A percentile compares a stretch with the other conserved stretches of the same genome.
Evolutionary conservation across 441 rosid species (phyloP).

Genomic region (Pelargonium citronellum): DNA sequence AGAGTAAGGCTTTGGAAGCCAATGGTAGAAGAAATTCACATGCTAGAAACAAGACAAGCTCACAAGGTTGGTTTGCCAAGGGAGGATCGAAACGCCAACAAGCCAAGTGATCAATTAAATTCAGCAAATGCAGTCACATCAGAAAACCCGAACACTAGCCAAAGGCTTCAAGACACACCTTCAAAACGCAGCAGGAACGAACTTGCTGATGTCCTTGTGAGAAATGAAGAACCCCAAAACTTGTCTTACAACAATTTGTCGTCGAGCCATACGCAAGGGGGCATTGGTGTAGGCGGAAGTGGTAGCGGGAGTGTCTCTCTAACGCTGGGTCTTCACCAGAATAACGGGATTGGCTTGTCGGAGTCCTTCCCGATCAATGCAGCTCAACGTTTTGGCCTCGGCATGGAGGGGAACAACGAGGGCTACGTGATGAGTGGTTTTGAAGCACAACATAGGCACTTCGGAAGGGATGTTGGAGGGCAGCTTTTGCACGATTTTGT

Average conservation of each 20-base stretch:
- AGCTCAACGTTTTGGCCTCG: slow-evolving; percentile 63
- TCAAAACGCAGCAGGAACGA: slow-evolving; percentile 41
- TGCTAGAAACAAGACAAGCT: slow-evolving; percentile 58
- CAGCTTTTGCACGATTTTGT: slow-evolving; percentile 76
- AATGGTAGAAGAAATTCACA: slow-evolving; percentile 87
- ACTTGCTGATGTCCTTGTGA: slow-evolving; percentile 18
- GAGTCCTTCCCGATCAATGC: slow-evolving; percentile 57
- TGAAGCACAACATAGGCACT: slow-evolving; percentile 54
- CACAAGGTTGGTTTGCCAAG: slow-evolving; percentile 33
- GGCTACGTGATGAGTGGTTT: slow-evolving; percentile 50
- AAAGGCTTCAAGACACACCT: slow-evolving; percentile 36
- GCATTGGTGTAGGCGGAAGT: slow-evolving; percentile 36
- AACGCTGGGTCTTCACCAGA: slow-evolving; percentile 83
- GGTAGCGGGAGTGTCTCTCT: slow-evolving; percentile 49
- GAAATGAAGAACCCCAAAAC: slow-evolving; percentile 28
- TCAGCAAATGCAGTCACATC: slow-evolving; percentile 22
- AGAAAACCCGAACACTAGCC: slow-evolving; percentile 36
- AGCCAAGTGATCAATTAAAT: slow-evolving; percentile 23
- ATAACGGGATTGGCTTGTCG: slow-evolving; percentile 42
- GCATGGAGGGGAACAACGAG: slow-evolving; percentile 38
- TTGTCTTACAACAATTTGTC: slow-evolving; percentile 38
- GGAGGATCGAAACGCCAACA: slow-evolving; percentile 34
- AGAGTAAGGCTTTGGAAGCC: slow-evolving; percentile 91
- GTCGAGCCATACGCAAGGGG: slow-evolving; percentile 32
- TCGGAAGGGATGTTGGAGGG: slow-evolving; percentile 59